Base-by-base conservation (phyloP, 371 early-diverging fungal species). In the Hamiltosporidium tvaerminnensis region DNA sequence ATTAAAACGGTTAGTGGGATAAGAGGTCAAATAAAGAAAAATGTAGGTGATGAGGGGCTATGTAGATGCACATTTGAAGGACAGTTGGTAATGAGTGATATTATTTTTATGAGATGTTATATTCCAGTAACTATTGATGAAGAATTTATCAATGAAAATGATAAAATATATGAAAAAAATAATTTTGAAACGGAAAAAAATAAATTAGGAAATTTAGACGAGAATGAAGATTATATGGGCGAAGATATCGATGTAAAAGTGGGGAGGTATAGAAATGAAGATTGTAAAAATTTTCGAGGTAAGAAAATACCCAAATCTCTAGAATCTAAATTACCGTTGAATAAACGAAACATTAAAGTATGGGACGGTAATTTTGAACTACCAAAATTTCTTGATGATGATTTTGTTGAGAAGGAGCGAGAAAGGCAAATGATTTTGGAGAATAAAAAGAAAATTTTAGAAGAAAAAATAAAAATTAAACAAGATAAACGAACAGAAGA, bases 51-150 rank as follows among this genome's bases (percentile, higher is more conserved):
- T n/a, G 87, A 86, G 36, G 99, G 99, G n/a, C 81, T 81, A 37
- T 96, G 90, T 85, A 85, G 96, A 69, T 96, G 94, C 5, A 89
- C 92, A 1, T 98, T 98, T 81, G 99, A 98, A 80, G 97, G 94
- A 78, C 86, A 87, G 77, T 81, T 96, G 35, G 73, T 90, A 71
- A 86, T 86, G 85, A 68, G 80, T 81, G 96, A 98, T 76, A 92
- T 95, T 78, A 86, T 95, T 23, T 92, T 93, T 76, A 79, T 96
- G 70, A 82, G 91, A 53, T 91, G 94, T 3, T 94, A 93, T 90
- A 87, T 89, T 74, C 88, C 90, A 16, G 84, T 92, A 57, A 85
- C 86, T 70, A 88, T 88, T 60, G 85, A 87, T 69, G 84, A 85
- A 75, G 89, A 84, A 80, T 93, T 90, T 90, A 53, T 89, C 87